phyloP scores from a whole-genome alignment of 2,329 filamentous ascomycete species.

The Plectosphaerella plurivora region DNA sequence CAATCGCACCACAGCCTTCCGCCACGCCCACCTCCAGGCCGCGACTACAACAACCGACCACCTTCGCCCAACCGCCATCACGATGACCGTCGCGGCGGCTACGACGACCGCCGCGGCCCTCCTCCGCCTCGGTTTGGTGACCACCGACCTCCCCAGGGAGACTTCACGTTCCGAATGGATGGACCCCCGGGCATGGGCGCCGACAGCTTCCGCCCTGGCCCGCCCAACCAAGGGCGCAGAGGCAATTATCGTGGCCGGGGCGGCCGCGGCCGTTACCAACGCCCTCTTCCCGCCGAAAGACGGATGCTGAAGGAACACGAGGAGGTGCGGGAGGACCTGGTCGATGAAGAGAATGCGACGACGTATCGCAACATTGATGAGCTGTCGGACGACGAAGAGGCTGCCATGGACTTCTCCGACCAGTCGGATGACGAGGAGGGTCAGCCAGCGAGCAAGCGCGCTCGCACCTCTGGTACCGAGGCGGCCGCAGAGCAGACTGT shows the following conservation, averaged over 20 bases:
- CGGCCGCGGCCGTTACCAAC: conserved; percentile 21
- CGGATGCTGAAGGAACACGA: conserved; percentile 38
- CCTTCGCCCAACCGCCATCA: neutral
- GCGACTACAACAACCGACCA: neutral
- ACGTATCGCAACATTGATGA: conserved; percentile 54
- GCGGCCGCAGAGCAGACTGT: conserved; percentile 35
- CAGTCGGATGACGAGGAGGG: conserved; percentile 33
- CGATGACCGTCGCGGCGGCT: neutral
- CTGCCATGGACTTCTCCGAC: conserved; percentile 61
- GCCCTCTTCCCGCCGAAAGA: conserved; percentile 39
- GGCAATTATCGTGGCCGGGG: conserved; percentile 11
- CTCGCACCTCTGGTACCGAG: conserved; percentile 23
- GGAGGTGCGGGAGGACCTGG: conserved; percentile 36
- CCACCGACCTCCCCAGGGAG: conserved; percentile 31
- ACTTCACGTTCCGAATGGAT: conserved; percentile 53
- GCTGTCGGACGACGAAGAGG: conserved; percentile 59
- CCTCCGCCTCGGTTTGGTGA: neutral
- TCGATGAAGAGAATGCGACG: conserved; percentile 39
- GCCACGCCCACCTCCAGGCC: neutral
- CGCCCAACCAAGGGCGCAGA: conserved; percentile 1
- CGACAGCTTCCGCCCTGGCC: conserved; percentile 25
- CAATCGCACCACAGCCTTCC: neutral
- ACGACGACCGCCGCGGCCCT: neutral
- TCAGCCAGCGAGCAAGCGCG: conserved; percentile 39
- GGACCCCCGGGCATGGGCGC: conserved; percentile 42